A percentile compares a stretch with the other conserved stretches of the same genome.
phyloP scores from a whole-genome alignment of 2,329 filamentous ascomycete genomes.

The Botryotinia narcissicola region DNA sequence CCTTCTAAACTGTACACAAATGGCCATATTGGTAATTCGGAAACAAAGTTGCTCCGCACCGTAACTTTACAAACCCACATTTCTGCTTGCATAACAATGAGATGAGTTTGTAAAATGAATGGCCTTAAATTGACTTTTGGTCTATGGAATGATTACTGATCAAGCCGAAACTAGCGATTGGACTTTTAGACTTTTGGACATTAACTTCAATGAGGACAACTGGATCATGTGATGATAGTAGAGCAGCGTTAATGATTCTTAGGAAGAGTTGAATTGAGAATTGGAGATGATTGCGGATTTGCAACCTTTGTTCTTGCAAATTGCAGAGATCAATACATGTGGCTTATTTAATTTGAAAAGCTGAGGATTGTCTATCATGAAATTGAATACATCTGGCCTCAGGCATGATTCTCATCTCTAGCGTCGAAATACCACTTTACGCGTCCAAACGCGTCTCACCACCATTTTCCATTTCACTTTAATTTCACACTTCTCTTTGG shows the following conservation, averaged over 20 bases:
- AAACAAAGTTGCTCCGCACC: background rate
- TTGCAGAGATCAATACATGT: background rate
- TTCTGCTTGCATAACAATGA: background rate
- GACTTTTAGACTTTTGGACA: background rate
- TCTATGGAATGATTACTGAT: background rate
- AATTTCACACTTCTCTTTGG: background rate
- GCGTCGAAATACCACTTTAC: conserved; percentile 10
- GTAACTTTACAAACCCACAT: background rate
- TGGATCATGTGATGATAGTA: background rate
- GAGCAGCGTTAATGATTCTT: background rate
- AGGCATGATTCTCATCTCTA: background rate
- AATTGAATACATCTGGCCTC: background rate
- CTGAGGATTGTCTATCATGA: background rate
- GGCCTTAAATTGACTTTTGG: background rate
- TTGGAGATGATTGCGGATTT: background rate
- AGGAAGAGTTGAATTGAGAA: background rate
- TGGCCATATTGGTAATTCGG: background rate
- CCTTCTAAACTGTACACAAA: background rate
- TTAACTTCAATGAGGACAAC: background rate
- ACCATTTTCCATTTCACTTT: background rate
- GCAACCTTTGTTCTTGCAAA: background rate
- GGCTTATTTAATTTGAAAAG: background rate
- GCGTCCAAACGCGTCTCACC: conserved; percentile 16
- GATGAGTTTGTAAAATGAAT: background rate
- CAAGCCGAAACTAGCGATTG: background rate